These are phyloP conservation scores for Herpomyces periplanetae DNA, from an alignment of 2,329 filamentous ascomycete genomes.

Conservation along the genomic window DNA sequence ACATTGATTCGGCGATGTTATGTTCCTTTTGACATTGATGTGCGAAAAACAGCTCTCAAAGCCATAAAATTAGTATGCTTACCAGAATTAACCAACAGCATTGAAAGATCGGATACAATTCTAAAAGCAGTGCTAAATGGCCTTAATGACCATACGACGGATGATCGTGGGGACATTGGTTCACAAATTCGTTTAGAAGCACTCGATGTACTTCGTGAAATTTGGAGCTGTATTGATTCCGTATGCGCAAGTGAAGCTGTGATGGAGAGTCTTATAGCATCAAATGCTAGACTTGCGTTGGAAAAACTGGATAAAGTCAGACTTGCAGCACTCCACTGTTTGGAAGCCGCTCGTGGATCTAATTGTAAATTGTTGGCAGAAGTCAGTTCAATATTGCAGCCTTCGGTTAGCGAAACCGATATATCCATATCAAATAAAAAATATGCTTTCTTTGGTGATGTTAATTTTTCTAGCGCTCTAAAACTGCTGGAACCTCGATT, in stretches of 20 bases:
- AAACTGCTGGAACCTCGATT: too few relatives aligned
- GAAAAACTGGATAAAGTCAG: conserved; percentile 76
- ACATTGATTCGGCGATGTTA: conserved; percentile 8
- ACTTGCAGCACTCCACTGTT: conserved; percentile 12
- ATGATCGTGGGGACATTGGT: conserved; percentile 55
- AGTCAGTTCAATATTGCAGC: neutral
- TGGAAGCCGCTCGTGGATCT: neutral
- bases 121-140: conserved; percentile 8
- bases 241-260: neutral
- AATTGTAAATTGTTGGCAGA: neutral
- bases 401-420: neutral
- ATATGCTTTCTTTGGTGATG: too few relatives aligned
- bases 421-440: neutral
- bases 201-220: conserved; percentile 19
- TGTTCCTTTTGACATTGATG: conserved; percentile 8
- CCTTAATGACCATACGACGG: conserved; percentile 64
- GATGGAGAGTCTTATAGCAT: neutral
- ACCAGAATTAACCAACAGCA: neutral
- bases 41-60: conserved; percentile 8
- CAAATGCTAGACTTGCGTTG: conserved; percentile 18
- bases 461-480: too few relatives aligned
- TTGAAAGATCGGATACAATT: conserved; percentile 5
- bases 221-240: conserved; percentile 4
- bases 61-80: neutral
- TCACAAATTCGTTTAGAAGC: conserved; percentile 50